These are phyloP conservation scores for Calocera viscosa DNA, from an alignment of 768 basidiomycete genomes.

Conservation along the genomic window DNA sequence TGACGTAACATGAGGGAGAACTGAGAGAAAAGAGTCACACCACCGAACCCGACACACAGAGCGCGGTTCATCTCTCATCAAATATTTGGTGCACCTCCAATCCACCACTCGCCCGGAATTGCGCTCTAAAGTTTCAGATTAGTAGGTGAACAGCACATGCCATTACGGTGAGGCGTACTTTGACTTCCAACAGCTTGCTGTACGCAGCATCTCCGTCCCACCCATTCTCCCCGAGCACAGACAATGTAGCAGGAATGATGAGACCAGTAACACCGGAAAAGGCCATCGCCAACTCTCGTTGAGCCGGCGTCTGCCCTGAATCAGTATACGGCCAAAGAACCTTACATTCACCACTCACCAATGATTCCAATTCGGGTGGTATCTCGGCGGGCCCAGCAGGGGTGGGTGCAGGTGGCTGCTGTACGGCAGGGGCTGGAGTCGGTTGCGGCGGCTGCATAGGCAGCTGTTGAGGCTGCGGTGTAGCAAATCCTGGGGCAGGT, in stretches of 20 bases:
- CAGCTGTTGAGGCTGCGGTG: background rate
- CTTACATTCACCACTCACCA: background rate
- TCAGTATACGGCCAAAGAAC: background rate
- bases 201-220: conserved; percentile 6
- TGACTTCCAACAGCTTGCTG: background rate
- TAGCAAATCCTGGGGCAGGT: background rate
- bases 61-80: background rate
- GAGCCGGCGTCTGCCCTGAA: background rate
- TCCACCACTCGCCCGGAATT: background rate
- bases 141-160: background rate
- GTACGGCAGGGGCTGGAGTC: background rate
- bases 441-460: background rate
- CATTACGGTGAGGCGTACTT: background rate
- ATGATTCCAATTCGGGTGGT: background rate
- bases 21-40: background rate
- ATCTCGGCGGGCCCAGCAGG: background rate
- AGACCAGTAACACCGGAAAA: background rate
- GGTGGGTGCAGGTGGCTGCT: background rate
- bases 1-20: background rate
- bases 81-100: background rate
- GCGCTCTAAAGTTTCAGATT: background rate
- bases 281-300: background rate
- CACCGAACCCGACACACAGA: background rate
- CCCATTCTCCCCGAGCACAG: background rate
- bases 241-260: background rate